phyloP scores from a whole-genome alignment of 2,329 filamentous ascomycete species.

The Neoscytalidium dimidiatum region DNA sequence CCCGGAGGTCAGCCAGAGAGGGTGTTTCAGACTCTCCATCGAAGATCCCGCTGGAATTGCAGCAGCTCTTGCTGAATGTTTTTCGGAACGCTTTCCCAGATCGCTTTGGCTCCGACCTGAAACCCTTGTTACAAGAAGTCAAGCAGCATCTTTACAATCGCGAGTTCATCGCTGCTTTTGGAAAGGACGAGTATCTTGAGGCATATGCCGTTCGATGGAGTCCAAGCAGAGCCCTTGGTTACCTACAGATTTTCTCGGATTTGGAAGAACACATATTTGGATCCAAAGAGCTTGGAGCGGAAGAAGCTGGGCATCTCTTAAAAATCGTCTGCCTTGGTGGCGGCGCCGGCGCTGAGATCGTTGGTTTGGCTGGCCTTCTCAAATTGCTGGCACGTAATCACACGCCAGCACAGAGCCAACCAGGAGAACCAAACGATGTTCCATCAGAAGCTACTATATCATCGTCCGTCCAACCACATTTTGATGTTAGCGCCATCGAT shows the following conservation, averaged over 20 bases:
- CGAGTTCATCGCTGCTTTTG: conserved; percentile 82
- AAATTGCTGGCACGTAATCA: background rate
- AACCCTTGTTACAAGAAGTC: conserved; percentile 70
- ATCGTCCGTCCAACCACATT: background rate
- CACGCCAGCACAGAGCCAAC: background rate
- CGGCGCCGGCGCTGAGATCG: conserved; percentile 67
- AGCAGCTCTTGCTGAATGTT: conserved; percentile 72
- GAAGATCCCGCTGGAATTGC: conserved; percentile 53
- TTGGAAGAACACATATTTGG: conserved; percentile 28
- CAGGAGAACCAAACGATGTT: background rate
- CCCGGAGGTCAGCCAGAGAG: background rate
- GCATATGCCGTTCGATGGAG: conserved; percentile 92
- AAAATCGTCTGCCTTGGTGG: conserved; percentile 63
- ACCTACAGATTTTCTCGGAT: conserved; percentile 61
- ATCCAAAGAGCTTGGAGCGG: background rate
- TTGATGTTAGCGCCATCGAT: conserved; percentile 70
- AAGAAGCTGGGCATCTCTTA: background rate
- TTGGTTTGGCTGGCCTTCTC: conserved; percentile 60
- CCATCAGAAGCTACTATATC: background rate
- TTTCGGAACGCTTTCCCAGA: conserved; percentile 67
- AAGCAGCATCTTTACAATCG: conserved; percentile 85
- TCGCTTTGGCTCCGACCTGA: conserved; percentile 47
- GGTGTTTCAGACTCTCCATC: background rate
- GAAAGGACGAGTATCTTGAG: conserved; percentile 67
- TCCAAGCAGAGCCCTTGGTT: conserved; percentile 79